A percentile compares a stretch with the other conserved stretches of the same genome.
phyloP scores from a whole-genome alignment of 257 asterid genomes.

The Osmanthus fragrans region DNA sequence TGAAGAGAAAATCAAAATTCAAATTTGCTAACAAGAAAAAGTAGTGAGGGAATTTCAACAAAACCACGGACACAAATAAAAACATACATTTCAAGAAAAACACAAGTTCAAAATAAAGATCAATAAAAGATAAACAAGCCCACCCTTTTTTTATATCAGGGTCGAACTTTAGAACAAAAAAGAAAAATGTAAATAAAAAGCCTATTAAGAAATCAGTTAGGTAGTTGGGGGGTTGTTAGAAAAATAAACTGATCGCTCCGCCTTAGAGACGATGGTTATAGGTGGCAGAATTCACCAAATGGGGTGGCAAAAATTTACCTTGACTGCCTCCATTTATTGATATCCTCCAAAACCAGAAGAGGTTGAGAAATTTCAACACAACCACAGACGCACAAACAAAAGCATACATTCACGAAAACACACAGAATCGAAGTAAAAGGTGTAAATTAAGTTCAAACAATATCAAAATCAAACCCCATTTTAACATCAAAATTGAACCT shows the following conservation, averaged over 20 bases:
- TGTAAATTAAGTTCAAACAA: not conserved
- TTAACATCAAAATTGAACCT: not conserved
- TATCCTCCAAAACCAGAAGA: constrained; percentile 24
- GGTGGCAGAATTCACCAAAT: too few species aligned
- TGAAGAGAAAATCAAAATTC: constrained; percentile 12
- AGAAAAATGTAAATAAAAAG: constrained; percentile 9
- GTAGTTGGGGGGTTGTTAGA: constrained; percentile 35
- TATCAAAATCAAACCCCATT: not conserved
- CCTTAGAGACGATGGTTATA: too few species aligned
- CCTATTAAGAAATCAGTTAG: constrained; percentile 34
- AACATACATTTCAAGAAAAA: not conserved
- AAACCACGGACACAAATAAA: not conserved
- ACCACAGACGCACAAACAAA: not conserved
- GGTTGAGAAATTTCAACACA: not conserved
- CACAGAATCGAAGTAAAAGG: not conserved
- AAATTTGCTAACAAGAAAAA: not conserved
- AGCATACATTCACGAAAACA: not conserved
- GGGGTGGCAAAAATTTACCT: too few species aligned
- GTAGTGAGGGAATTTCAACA: constrained; percentile 7
- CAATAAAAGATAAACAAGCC: constrained; percentile 14
- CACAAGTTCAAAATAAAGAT: not conserved
- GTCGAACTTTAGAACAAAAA: constrained; percentile 30
- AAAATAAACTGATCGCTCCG: too few species aligned
- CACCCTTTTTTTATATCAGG: not conserved
- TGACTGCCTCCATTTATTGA: not conserved